Evolutionary conservation across 2,329 filamentous ascomycete genomes (phyloP).

Genomic region (Microascus cirrosus): DNA sequence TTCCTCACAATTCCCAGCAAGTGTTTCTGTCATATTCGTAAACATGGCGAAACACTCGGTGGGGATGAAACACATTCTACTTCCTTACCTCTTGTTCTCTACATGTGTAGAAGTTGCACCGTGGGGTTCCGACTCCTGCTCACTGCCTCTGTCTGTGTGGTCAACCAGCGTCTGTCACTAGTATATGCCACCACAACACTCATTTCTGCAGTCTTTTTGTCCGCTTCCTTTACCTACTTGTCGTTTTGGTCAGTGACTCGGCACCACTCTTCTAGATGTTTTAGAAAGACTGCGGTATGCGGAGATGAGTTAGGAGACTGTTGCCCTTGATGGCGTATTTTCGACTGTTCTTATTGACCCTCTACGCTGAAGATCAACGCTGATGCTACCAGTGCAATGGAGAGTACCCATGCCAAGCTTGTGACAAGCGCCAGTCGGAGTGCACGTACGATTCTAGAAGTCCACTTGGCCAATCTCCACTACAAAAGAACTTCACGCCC

Average conservation of each 20-base stretch:
- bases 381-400: conserved; percentile 41
- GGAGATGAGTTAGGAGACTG: too few species aligned
- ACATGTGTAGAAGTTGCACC: neutral
- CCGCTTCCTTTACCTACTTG: neutral
- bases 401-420: conserved; percentile 43
- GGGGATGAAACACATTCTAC: neutral
- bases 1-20: neutral
- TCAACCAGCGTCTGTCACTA: neutral
- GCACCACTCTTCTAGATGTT: neutral
- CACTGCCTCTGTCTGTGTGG: too few species aligned
- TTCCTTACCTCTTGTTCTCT: neutral
- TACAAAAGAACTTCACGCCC: neutral
- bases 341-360: neutral
- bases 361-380: neutral
- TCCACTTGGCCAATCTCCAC: neutral
- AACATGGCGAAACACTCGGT: neutral
- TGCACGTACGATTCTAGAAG: conserved; percentile 27
- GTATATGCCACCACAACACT: neutral
- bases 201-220: neutral
- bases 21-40: neutral
- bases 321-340: too few species aligned
- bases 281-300: neutral
- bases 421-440: conserved; percentile 36
- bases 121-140: neutral
- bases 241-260: neutral